Evolutionary conservation across 768 basidiomycete genomes (phyloP).

Genomic region (Lyophyllum shimeji): DNA sequence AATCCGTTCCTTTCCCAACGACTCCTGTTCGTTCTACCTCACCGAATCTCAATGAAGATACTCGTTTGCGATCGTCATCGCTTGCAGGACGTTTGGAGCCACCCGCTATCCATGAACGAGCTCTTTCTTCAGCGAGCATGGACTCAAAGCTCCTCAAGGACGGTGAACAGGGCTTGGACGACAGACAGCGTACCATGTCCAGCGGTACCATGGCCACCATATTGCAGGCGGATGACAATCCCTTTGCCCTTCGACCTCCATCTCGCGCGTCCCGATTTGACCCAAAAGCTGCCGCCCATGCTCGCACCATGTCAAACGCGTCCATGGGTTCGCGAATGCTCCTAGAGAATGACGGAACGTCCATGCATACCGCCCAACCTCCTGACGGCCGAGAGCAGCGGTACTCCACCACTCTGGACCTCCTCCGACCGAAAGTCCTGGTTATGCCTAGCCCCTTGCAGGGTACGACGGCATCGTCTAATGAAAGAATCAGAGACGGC

Average conservation of each 20-base stretch:
- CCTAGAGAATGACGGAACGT: constrained; percentile 52
- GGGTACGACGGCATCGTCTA: constrained; percentile 34
- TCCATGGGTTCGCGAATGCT: constrained; percentile 67
- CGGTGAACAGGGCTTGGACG: constrained; percentile 23
- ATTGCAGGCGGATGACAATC: constrained; percentile 52
- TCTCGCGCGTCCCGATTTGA: constrained; percentile 74
- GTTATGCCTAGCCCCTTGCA: constrained; percentile 93
- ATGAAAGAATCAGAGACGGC: constrained; percentile 45
- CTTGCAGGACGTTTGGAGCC: constrained; percentile 14
- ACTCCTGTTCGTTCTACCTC: constrained; percentile 53
- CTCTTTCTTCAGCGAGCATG: constrained; percentile 51
- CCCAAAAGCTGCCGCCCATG: constrained; percentile 64
- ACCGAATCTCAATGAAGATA: constrained; percentile 21
- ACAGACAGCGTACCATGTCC: constrained; percentile 31
- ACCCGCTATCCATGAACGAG: constrained; percentile 37
- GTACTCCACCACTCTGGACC: constrained; percentile 72
- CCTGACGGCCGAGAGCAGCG: constrained; percentile 47
- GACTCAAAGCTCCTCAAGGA: constrained; percentile 46
- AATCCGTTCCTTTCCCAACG: constrained; percentile 65
- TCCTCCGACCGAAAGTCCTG: constrained; percentile 88
- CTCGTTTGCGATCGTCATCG: constrained; percentile 5
- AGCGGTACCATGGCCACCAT: constrained; percentile 46
- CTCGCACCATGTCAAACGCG: constrained; percentile 61
- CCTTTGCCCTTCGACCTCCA: constrained; percentile 68
- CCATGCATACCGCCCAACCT: constrained; percentile 39